phyloP scores from a whole-genome alignment of 2,329 filamentous ascomycete species.

The Pezicula carpinea region DNA sequence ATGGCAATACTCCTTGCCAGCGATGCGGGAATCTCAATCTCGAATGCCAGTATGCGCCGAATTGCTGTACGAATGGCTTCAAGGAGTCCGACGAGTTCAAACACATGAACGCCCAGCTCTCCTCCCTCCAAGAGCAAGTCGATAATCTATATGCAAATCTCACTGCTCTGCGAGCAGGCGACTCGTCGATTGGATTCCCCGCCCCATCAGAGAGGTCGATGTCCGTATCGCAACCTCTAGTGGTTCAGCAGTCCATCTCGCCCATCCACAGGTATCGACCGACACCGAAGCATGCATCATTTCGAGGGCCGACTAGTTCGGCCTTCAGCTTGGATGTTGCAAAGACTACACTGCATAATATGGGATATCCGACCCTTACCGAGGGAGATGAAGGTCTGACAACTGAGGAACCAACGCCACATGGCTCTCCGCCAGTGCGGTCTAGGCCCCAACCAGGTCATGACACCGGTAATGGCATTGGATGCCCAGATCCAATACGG shows the following conservation, averaged over 20 bases:
- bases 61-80: slow-evolving; percentile 71
- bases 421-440: slow-evolving; percentile 12
- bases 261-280: slow-evolving; percentile 16
- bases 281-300: slow-evolving; percentile 46
- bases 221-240: slow-evolving; percentile 19
- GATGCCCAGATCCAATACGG: slow-evolving; percentile 72
- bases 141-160: slow-evolving; percentile 70
- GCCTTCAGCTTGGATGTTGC: slow-evolving; percentile 84
- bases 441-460: slow-evolving; percentile 18
- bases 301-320: slow-evolving; percentile 80
- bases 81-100: slow-evolving; percentile 86
- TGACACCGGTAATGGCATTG: neutral
- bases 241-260: slow-evolving; percentile 13
- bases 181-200: neutral
- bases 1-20: slow-evolving; percentile 63
- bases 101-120: slow-evolving; percentile 70
- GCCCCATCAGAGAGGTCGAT: slow-evolving; percentile 21
- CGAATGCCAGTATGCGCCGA: slow-evolving; percentile 60
- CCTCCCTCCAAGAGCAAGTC: slow-evolving; percentile 77
- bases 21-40: slow-evolving; percentile 66
- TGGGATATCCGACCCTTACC: slow-evolving; percentile 71
- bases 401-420: slow-evolving; percentile 46
- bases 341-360: slow-evolving; percentile 79
- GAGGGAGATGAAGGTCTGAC: slow-evolving; percentile 58
- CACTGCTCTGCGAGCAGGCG: slow-evolving; percentile 52